These are phyloP conservation scores for Alternaria panax DNA, from an alignment of 2,329 filamentous ascomycete genomes.

Conservation along the genomic window DNA sequence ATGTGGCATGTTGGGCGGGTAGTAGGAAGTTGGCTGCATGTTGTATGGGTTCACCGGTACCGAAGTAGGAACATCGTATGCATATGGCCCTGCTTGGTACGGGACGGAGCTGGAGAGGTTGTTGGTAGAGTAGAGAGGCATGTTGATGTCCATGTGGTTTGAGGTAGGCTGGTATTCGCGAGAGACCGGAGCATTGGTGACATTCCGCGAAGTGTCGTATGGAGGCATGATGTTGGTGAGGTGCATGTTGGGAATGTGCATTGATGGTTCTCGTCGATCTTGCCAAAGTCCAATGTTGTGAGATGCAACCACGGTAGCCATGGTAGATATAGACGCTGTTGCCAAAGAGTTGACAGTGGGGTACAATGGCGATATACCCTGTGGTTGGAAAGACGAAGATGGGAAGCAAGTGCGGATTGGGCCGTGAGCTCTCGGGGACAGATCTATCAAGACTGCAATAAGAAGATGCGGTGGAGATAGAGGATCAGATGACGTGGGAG, in stretches of 20 bases:
- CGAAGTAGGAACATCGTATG: slow-evolving; percentile 40
- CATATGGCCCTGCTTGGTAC: slow-evolving; percentile 48
- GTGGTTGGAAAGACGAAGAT: slow-evolving; percentile 25
- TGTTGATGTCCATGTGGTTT: slow-evolving; percentile 44
- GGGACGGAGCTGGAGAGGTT: slow-evolving; percentile 40
- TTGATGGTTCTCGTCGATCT: slow-evolving; percentile 38
- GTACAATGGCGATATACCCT: slow-evolving; percentile 23
- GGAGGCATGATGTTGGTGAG: slow-evolving; percentile 39
- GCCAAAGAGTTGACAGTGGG: slow-evolving; percentile 30
- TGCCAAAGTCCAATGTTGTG: slow-evolving; percentile 48
- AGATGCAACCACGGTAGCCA: slow-evolving; percentile 49
- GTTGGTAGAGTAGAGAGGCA: slow-evolving; percentile 46
- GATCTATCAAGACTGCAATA: slow-evolving; percentile 31
- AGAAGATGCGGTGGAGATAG: slow-evolving; percentile 26
- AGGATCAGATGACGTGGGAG: slow-evolving; percentile 41
- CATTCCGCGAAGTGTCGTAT: slow-evolving; percentile 40
- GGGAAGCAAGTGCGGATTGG: slow-evolving; percentile 32
- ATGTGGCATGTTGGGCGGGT: slow-evolving; percentile 36
- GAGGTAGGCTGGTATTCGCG: slow-evolving; percentile 42
- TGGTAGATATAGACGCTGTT: slow-evolving; percentile 35
- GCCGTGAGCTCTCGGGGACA: slow-evolving; percentile 32
- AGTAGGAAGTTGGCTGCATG: slow-evolving; percentile 44
- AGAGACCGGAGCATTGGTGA: slow-evolving; percentile 34
- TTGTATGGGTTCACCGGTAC: slow-evolving; percentile 47
- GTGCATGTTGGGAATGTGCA: slow-evolving; percentile 43